These are phyloP conservation scores for Phyllosticta paracitricarpa DNA, from an alignment of 2,329 filamentous ascomycete genomes.

Conservation along the genomic window DNA sequence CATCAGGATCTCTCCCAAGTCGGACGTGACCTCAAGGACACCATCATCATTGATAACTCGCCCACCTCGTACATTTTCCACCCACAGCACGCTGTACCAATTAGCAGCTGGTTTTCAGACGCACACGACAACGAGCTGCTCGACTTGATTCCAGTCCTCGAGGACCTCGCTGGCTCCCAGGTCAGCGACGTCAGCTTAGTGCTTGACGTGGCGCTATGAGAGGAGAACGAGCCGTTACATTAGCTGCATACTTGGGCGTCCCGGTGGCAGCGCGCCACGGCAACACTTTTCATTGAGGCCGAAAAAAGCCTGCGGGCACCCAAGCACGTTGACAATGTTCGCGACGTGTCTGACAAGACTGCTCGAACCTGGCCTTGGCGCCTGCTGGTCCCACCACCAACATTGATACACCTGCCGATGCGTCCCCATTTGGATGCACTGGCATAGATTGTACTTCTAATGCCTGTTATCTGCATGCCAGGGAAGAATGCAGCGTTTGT, in stretches of 20 bases:
- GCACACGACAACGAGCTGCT: constrained; percentile 98
- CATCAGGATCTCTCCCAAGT: constrained; percentile 84
- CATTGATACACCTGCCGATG: constrained; percentile 6
- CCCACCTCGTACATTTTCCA: constrained; percentile 99
- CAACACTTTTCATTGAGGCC: neutral
- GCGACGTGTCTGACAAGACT: neutral
- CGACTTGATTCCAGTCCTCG: constrained; percentile 93
- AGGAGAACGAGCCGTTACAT: constrained; percentile 2
- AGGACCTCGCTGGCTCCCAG: constrained; percentile 81
- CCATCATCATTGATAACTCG: constrained; percentile 99
- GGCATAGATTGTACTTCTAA: constrained; percentile 12
- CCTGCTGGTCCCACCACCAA: constrained; percentile 1
- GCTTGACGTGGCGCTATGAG: constrained; percentile 69
- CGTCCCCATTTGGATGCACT: constrained; percentile 5
- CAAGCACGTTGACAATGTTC: neutral
- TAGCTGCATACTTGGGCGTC: neutral
- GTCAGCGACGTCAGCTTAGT: constrained; percentile 96
- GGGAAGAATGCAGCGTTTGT: constrained; percentile 7
- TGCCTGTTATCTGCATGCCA: constrained; percentile 11
- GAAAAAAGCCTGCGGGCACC: neutral
- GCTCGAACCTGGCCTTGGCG: neutral
- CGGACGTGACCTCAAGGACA: constrained; percentile 88
- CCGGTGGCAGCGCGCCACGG: neutral
- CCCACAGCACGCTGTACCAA: constrained; percentile 94
- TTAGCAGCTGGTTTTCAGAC: constrained; percentile 99